These are phyloP conservation scores for Cenchrus purpureus DNA, from an alignment of 176 grass and related monocot species.

Conservation along the genomic window DNA sequence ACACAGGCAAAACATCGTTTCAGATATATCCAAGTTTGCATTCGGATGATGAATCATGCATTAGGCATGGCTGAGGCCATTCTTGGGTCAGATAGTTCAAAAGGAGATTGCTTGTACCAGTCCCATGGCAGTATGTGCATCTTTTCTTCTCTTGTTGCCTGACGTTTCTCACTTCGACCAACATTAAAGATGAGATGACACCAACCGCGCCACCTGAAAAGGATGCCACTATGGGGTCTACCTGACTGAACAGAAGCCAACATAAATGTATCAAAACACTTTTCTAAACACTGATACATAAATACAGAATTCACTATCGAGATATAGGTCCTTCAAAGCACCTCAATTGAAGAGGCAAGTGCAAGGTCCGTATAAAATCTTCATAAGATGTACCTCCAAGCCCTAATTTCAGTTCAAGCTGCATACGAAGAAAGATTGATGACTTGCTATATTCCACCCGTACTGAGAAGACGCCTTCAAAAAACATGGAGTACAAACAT, in stretches of 20 bases:
- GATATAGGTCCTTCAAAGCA: conserved; percentile 26
- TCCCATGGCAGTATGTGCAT: conserved; percentile 92
- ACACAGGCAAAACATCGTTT: neutral
- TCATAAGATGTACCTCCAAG: conserved; percentile 91
- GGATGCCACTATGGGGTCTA: conserved; percentile 94
- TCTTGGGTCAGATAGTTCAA: conserved; percentile 2
- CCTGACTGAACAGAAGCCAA: conserved; percentile 62
- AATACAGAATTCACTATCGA: conserved; percentile 22
- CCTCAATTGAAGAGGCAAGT: conserved; percentile 94
- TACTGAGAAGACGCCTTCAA: conserved; percentile 26
- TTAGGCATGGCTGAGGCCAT: neutral
- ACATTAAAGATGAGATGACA: conserved; percentile 91
- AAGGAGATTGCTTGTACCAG: conserved; percentile 59
- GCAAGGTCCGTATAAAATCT: conserved; percentile 84
- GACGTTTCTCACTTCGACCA: conserved; percentile 87
- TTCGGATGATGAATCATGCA: conserved; percentile 21
- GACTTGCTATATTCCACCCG: neutral
- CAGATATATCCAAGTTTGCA: neutral
- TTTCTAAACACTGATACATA: conserved; percentile 23
- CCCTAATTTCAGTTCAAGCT: conserved; percentile 97
- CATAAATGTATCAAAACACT: conserved; percentile 19
- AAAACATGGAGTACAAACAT: neutral
- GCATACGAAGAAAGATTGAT: conserved; percentile 17
- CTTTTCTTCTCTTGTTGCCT: conserved; percentile 96
- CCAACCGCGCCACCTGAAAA: conserved; percentile 90